Base-by-base conservation (phyloP, 169 alveolate genomes). In the Plasmodium relictum region DNA sequence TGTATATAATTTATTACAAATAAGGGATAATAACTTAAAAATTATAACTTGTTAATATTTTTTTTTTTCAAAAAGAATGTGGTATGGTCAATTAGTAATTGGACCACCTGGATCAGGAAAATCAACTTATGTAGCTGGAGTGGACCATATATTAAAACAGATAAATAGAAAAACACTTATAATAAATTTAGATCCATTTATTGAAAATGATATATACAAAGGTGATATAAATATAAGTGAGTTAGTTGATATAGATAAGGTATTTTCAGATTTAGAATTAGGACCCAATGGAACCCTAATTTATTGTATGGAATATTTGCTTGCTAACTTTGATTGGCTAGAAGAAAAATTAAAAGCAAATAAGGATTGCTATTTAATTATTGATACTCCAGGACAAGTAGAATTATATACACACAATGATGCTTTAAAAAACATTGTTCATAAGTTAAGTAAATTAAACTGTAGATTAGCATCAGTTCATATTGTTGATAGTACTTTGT, bases 41-140 rank as follows among this genome's bases (percentile, higher is more conserved):
- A 31, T 31, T 31, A 31, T 31, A 2, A 2, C 39, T 31, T 31
- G 39, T 10, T 72, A 3, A 50, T 50, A 9, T 26, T 52, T 52
- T 39, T 72, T 52, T 69, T 45, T 69, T 63, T 39, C 20, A 2
- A 2, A 63, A 41, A 65, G 6, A 9, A 83, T 83, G 91, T 83
- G 91, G 94, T 97, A 90, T 69, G 99, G 99, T 12, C 98, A 96
- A 78, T 74, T 97, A 26, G 95, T 97, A 12, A 95, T 97, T 39
- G 99, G 99, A 3, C 99, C 99, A 3, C 99, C 99, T 9, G 99
- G 99, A 7, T 76, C 97, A 20, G 99, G 99, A 18, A 97, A 97
- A 80, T 95, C 99, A 39, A 97, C 99, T 14, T 97, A 95, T 91
- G 96, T 98, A 56, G 89, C 96, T 52, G 99, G 97, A 62, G 95